These are phyloP conservation scores for Boletus subparvulus DNA, from an alignment of 768 basidiomycete species.

Conservation along the genomic window DNA sequence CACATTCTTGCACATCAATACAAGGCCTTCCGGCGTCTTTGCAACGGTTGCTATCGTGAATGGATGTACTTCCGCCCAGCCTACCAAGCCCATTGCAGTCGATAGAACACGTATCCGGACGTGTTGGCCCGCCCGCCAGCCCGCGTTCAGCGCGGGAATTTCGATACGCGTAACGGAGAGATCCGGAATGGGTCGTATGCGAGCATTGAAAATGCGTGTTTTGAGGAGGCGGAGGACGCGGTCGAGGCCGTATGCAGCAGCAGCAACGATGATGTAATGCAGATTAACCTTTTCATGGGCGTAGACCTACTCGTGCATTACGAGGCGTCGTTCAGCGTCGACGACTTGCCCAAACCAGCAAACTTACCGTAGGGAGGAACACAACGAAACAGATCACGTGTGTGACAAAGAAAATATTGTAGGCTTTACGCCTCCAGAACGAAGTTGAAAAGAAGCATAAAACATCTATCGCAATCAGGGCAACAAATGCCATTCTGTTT, in stretches of 20 bases:
- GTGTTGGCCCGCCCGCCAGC: constrained; percentile 63
- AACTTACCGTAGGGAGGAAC: constrained; percentile 39
- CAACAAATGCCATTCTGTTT: constrained; percentile 34
- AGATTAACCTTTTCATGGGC: constrained; percentile 28
- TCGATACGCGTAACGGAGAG: constrained; percentile 48
- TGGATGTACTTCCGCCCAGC: constrained; percentile 49
- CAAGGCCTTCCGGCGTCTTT: constrained; percentile 43
- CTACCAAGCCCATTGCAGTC: constrained; percentile 38
- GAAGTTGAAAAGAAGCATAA: constrained; percentile 42
- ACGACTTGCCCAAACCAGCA: neutral
- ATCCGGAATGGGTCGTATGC: constrained; percentile 44
- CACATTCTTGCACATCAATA: constrained; percentile 48
- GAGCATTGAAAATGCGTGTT: constrained; percentile 45
- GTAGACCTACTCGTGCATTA: constrained; percentile 21
- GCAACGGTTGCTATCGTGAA: constrained; percentile 51
- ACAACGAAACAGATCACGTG: constrained; percentile 45
- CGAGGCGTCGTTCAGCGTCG: constrained; percentile 10
- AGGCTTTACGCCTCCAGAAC: constrained; percentile 41
- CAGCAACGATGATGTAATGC: constrained; percentile 42
- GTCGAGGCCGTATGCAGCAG: constrained; percentile 45
- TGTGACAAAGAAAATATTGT: constrained; percentile 43
- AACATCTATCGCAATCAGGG: constrained; percentile 35
- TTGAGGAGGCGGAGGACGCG: constrained; percentile 45
- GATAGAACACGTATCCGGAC: constrained; percentile 50
- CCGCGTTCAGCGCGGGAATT: constrained; percentile 43